Evolutionary conservation across 371 early-diverging fungal species (phyloP), one percentile per base, ranked within the genome.

Genomic region (Mitosporidium daphniae): DNA sequence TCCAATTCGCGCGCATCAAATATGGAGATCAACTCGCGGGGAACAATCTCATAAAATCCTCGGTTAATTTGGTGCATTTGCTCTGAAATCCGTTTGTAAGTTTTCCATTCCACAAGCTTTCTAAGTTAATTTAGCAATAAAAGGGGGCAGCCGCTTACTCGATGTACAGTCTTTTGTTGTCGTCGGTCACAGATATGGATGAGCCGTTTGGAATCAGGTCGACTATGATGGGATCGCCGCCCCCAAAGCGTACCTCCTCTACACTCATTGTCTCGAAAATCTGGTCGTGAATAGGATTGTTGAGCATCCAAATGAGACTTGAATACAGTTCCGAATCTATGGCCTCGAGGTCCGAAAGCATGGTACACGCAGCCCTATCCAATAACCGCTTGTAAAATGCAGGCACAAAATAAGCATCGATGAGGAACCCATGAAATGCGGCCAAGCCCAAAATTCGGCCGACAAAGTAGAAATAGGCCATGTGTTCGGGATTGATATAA

Each of bases 1-100:
- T 89, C 95, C 27, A 94, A 45, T 47, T 94, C 95, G 32, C 74
- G 67, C 40, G 84, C 89, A 42, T 86, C 77, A 53, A 89, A 94
- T 14, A 89, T 80, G 27, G 56, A 53, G 28, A 94, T 57, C 14
- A 82, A 48, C 14, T 82, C 75, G 33, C 59, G 57, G 14, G 84
- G 84, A 27, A 94, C 66, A 16, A 94, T 44, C 41, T 89, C 78
- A 41, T 72, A 63, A 50, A 94, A 77, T 0, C 95, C 95, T 33
- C 67, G 61, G 30, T 57, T 51, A 45, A 94, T 75, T 3, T 77
- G 73, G 29, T 61, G 55, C 38, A 77, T 65, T 44, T 94, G 95
- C 38, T 73, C 77, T 33, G 74, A 66, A 11, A 89, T 69, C 10
- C 75, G 63, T 22, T 55, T 57, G 23, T 46, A 44, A 31, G 74